A percentile compares a stretch with the other conserved stretches of the same genome.
Evolutionary conservation across 2,329 filamentous ascomycete genomes (phyloP).

Genomic region (Fusarium sp.): DNA sequence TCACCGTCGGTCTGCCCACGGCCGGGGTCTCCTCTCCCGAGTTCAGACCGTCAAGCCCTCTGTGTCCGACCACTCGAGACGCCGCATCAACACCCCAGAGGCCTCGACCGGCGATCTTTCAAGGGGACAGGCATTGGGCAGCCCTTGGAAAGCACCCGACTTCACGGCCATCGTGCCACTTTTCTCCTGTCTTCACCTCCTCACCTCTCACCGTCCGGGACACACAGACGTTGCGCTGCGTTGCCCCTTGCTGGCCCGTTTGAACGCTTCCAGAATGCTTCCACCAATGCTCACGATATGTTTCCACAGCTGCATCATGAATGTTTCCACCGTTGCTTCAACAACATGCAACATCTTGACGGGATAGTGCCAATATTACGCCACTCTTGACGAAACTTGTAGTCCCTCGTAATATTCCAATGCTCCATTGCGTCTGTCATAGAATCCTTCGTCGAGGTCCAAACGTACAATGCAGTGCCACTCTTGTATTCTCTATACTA

Average conservation of each 20-base stretch:
- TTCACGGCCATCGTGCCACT: conserved; percentile 29
- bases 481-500: conserved; percentile 24
- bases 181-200: conserved; percentile 8
- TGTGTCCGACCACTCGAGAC: conserved; percentile 19
- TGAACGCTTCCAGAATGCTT: conserved; percentile 13
- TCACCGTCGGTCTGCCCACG: conserved; percentile 38
- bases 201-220: conserved; percentile 2
- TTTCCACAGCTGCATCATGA: conserved; percentile 5
- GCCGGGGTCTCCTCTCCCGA: conserved; percentile 14
- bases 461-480: conserved; percentile 14
- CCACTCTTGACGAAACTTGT: background rate
- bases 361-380: background rate
- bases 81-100: conserved; percentile 7
- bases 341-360: conserved; percentile 5
- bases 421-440: background rate
- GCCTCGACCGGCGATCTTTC: conserved; percentile 11
- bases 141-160: conserved; percentile 23
- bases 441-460: background rate
- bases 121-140: conserved; percentile 9
- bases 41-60: conserved; percentile 12
- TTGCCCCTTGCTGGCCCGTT: background rate
- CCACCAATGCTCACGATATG: background rate
- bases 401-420: background rate
- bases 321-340: conserved; percentile 5
- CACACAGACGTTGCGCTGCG: background rate